A percentile compares a stretch with the other conserved stretches of the same genome.
phyloP scores from a whole-genome alignment of 176 grass and related monocot genomes.

The Miscanthus lutarioriparius region DNA sequence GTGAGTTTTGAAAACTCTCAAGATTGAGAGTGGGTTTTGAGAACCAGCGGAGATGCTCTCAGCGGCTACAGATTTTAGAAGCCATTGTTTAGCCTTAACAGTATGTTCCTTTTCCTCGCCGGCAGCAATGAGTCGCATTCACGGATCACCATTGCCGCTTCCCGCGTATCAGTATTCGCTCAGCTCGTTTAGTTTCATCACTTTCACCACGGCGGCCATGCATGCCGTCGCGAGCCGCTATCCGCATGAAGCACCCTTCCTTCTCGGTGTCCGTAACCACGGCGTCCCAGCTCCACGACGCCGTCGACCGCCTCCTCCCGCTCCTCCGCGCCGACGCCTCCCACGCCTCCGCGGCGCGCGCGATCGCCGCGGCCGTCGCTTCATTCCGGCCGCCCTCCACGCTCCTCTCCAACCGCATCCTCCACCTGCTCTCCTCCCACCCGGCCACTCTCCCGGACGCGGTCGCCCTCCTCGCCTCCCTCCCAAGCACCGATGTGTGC shows the following conservation, averaged over 20 bases:
- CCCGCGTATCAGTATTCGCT: no score
- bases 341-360: conserved; percentile 48
- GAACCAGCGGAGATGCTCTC: no score
- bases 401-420: conserved; percentile 63
- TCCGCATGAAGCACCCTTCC: conserved; percentile 30
- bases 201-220: conserved; percentile 5
- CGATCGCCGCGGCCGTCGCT: conserved; percentile 38
- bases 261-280: conserved; percentile 48
- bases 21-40: no score
- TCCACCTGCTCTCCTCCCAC: conserved; percentile 63
- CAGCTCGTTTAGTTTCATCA: not conserved
- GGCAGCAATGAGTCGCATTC: not conserved
- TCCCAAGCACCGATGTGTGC: conserved; percentile 54
- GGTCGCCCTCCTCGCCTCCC: conserved; percentile 52
- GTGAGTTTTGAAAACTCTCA: no score
- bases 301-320: conserved; percentile 59
- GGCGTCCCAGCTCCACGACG: conserved; percentile 52
- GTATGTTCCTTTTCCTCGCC: not conserved
- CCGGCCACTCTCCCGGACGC: conserved; percentile 49
- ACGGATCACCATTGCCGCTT: not conserved
- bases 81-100: not conserved
- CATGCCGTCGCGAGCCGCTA: not conserved
- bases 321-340: conserved; percentile 39
- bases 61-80: not conserved
- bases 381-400: conserved; percentile 41